Evolutionary conservation across 148 eudicot genomes (phyloP).

Genomic region (Vaccinium macrocarpon): DNA sequence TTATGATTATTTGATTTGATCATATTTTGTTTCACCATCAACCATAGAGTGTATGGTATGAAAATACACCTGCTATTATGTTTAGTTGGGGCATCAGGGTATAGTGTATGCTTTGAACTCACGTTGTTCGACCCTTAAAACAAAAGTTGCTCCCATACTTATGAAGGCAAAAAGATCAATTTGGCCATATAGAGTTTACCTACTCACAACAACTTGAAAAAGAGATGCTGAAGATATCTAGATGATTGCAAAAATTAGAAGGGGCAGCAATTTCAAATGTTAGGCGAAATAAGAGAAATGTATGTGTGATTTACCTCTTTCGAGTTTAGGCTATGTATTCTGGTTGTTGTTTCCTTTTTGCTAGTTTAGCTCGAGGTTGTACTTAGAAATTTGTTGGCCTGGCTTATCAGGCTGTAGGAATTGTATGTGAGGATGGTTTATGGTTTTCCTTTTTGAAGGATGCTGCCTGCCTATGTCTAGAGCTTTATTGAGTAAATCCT

Average conservation of each 20-base stretch:
- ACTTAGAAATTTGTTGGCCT: background rate
- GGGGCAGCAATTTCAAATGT: background rate
- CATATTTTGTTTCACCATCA: background rate
- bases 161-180: background rate
- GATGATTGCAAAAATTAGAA: background rate
- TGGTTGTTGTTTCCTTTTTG: background rate
- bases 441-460: background rate
- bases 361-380: background rate
- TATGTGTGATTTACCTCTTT: background rate
- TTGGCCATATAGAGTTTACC: background rate
- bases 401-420: background rate
- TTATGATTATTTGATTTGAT: background rate
- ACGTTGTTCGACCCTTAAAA: background rate
- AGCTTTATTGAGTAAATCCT: too few species aligned
- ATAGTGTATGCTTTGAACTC: background rate
- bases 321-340: background rate
- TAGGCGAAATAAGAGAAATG: too few species aligned
- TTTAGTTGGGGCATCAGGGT: background rate
- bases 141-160: background rate
- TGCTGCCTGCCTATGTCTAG: too few species aligned
- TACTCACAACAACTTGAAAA: background rate
- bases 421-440: background rate
- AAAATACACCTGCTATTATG: background rate
- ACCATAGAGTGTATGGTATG: background rate
- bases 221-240: background rate